Conservation (phyloP, 192 early-diverging fungal genomes). For the Kickxella alabastrina region DNA sequence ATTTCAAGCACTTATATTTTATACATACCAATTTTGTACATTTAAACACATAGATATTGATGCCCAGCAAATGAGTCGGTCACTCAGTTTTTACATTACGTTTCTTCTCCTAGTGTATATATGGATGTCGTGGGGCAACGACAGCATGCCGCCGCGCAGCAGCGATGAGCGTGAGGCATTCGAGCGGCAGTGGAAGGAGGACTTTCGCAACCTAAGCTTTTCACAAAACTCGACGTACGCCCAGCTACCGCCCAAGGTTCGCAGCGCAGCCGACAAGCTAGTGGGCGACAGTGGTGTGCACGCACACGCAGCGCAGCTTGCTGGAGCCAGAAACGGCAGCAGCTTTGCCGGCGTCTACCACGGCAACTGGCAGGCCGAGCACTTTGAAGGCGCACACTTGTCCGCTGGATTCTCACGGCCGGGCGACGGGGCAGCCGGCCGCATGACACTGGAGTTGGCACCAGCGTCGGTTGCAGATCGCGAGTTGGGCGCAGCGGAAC, state of each 20-base stretch:
- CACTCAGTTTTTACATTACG: neutral
- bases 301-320: neutral
- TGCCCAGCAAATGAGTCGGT: constrained; percentile 6
- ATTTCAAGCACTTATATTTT: neutral
- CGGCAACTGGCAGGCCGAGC: constrained; percentile 14
- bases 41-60: too few relatives aligned
- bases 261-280: constrained; percentile 3
- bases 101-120: constrained; percentile 13
- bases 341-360: constrained; percentile 17
- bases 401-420: constrained; percentile 13
- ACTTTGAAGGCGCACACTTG: constrained; percentile 6
- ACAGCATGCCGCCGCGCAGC: constrained; percentile 6
- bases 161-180: constrained; percentile 12
- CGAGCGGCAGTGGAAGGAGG: constrained; percentile 31
- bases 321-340: neutral
- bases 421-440: constrained; percentile 6
- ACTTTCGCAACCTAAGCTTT: constrained; percentile 19
- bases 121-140: constrained; percentile 7
- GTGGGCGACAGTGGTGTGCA: neutral
- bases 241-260: constrained; percentile 17
- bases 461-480: neutral
- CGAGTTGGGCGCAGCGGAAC: too few relatives aligned
- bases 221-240: constrained; percentile 26
- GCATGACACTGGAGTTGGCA: constrained; percentile 16
- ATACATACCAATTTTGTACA: neutral